Base-by-base conservation (phyloP, 2,329 filamentous ascomycete species). In the Neofusicoccum ribis region DNA sequence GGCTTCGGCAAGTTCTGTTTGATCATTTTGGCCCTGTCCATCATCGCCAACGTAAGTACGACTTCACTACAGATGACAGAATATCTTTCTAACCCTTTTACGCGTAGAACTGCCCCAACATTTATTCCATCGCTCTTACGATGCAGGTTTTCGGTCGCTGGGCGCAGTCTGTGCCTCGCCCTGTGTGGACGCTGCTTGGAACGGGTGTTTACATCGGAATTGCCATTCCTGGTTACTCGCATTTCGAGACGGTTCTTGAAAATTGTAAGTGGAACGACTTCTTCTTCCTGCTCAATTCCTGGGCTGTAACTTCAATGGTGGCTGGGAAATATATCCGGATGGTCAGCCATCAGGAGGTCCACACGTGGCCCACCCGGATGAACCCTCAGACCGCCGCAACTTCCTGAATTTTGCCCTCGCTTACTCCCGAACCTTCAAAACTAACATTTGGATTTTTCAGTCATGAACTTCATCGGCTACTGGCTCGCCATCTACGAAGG, bases 401-500 rank as follows among this genome's bases (percentile, higher is more conserved):
- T 5, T 31, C 27, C 27, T 7, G 27, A 5, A 31, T 31, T 7
- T 7, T 7, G 27, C 27, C 27, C 27, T 31, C 27, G 27, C 27
- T 3, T 31, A 1, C 27, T 31, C 27, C 27, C 27, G 27, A 31
- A 31, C 12, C 36, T 0, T 5, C 17, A 31, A 31, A 31, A 31
- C 27, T 31, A 5, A 31, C 27, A 31, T 7, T 44, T 17, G 7
- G 15, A 17, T 3, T 8, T 8, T 23, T 31, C 8, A 14, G 84
- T 92, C 77, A 90, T 92, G 86, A 73, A 76, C 64, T 74, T 76
- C 67, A 75, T 74, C 39, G 71, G 85, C 2, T 92, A 92, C 80
- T 92, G 90, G 89, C 82, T 92, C 1, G 86, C 89, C 54, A 90
- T 92, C 70, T 92, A 92, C 78, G 85, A 87, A 68, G 88, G 85